phyloP scores from a whole-genome alignment of 164 flowering plant genomes.

The Sextonia rubra region DNA sequence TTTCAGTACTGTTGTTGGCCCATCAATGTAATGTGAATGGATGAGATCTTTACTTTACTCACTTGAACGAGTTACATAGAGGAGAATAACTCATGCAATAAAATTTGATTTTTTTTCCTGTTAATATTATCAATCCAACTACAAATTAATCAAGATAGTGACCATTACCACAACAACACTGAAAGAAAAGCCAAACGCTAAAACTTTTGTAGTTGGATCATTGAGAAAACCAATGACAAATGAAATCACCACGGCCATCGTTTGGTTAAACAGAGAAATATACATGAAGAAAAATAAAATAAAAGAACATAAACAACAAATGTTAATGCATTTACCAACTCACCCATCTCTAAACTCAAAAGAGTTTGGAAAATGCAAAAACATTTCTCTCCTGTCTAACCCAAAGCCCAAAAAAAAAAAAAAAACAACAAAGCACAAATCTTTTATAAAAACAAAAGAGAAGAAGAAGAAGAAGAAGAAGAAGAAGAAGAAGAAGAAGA shows the following conservation, averaged over 20 bases:
- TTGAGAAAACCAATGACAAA: neutral
- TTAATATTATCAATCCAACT: neutral
- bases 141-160: neutral
- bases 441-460: neutral
- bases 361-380: conserved; percentile 16
- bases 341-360: neutral
- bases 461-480: neutral
- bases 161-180: no score
- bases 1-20: no score
- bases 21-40: no score
- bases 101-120: neutral
- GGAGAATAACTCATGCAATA: neutral
- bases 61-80: no score
- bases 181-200: neutral
- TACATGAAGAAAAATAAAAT: neutral
- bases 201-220: neutral
- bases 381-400: conserved; percentile 5
- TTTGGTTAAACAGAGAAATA: neutral
- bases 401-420: no score
- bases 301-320: neutral
- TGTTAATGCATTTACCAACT: conserved; percentile 16
- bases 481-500: neutral
- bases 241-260: neutral
- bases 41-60: no score
- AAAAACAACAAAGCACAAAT: no score